Percentiles rank a stretch among this genome's conserved stretches.
Conservation (phyloP, 345 rosid genomes). For the Eucalyptus globulus region DNA sequence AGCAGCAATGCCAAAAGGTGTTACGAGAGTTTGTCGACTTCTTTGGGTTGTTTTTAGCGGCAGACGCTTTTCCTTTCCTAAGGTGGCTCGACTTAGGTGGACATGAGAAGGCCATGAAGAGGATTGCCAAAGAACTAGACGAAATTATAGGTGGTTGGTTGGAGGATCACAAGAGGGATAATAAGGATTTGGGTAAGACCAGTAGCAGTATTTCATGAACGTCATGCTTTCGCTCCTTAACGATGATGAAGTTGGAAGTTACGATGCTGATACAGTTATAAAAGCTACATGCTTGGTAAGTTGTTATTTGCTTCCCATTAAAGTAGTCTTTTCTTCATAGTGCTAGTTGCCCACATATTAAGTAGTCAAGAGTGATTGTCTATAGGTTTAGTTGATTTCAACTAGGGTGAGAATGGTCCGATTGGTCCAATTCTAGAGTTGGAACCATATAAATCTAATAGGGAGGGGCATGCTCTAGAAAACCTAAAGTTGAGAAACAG, state of each 20-base stretch:
- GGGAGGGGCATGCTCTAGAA: not conserved
- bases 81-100: slow-evolving; percentile 13
- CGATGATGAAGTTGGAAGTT: not conserved
- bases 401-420: too few species aligned
- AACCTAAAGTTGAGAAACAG: too few species aligned
- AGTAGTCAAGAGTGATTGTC: not conserved
- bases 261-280: not conserved
- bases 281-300: not conserved
- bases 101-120: slow-evolving; percentile 7
- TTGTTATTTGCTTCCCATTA: not conserved
- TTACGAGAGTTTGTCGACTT: not conserved
- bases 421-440: not conserved
- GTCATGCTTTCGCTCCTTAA: not conserved
- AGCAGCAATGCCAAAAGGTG: not conserved
- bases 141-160: not conserved
- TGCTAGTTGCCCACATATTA: not conserved
- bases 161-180: not conserved
- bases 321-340: not conserved
- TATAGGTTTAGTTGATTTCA: not conserved
- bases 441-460: not conserved
- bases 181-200: not conserved
- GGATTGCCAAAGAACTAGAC: not conserved
- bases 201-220: not conserved
- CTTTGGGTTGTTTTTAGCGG: not conserved
- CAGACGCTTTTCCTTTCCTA: slow-evolving; percentile 8